Conservation (phyloP, 2,329 filamentous ascomycete species). For the Colletotrichum nymphaeae region DNA sequence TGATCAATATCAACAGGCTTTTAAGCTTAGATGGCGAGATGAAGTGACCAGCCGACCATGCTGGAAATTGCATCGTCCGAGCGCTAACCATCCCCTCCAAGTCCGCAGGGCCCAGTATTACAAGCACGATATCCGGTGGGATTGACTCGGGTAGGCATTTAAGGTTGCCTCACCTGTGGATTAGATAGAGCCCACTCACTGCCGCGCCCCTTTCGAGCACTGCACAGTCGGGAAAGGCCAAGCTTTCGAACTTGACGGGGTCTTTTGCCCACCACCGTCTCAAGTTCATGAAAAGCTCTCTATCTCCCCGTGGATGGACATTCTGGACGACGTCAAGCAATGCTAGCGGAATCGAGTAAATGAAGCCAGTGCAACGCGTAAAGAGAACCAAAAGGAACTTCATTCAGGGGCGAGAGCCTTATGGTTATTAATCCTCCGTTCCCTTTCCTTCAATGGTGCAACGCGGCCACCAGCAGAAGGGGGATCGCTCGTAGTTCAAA, state of each 20-base stretch:
- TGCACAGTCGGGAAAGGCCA: background rate
- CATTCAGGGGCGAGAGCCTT: constrained; percentile 4
- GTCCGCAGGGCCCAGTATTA: background rate
- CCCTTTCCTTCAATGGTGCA: constrained; percentile 1
- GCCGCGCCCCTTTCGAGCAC: background rate
- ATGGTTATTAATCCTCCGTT: background rate
- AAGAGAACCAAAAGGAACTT: background rate
- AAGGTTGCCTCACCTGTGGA: constrained; percentile 15
- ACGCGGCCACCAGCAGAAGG: background rate
- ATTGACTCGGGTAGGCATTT: constrained; percentile 22
- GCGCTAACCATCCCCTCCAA: background rate
- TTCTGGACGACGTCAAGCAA: background rate
- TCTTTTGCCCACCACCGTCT: background rate
- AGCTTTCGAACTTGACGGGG: background rate
- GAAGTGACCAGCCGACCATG: background rate
- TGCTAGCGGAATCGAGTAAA: constrained; percentile 1
- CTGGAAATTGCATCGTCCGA: background rate
- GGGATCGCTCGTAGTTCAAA: background rate
- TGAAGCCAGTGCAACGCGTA: background rate
- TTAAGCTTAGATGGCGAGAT: constrained; percentile 16
- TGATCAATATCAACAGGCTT: background rate
- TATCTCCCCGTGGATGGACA: background rate
- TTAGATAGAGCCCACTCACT: constrained; percentile 2
- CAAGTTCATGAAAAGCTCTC: background rate
- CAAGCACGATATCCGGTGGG: background rate